Evolutionary conservation across 106 monocot genomes (phyloP).

Genomic region (Dactylorhiza incarnata): DNA sequence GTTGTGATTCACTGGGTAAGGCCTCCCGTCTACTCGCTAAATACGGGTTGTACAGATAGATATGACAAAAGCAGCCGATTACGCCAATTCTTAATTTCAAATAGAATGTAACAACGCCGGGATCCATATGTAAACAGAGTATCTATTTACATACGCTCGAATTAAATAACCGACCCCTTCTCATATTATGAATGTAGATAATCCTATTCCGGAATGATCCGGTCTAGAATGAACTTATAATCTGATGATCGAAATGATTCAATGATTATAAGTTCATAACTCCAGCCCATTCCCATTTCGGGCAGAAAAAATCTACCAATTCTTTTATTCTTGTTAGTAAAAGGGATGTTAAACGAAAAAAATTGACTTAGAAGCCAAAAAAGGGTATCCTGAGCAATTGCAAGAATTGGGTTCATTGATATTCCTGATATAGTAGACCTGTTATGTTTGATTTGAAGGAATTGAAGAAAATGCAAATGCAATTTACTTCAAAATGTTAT

Average conservation of each 20-base stretch:
- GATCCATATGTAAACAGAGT: not conserved
- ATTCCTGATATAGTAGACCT: too few relatives aligned
- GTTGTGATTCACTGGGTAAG: too few relatives aligned
- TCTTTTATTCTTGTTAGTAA: not conserved
- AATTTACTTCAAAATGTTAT: too few relatives aligned
- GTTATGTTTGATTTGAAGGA: too few relatives aligned
- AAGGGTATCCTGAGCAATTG: conserved; percentile 3
- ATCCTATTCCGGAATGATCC: not conserved
- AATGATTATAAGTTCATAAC: not conserved
- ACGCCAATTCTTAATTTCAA: not conserved
- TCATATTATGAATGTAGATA: not conserved
- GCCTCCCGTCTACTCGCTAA: too few relatives aligned
- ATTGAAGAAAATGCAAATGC: too few relatives aligned
- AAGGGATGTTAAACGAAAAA: not conserved
- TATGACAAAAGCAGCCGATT: not conserved
- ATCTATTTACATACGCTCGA: conserved; percentile 1
- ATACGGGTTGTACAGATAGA: too few relatives aligned
- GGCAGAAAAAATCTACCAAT: not conserved
- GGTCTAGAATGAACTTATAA: not conserved
- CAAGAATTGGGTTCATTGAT: not conserved
- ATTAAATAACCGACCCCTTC: not conserved
- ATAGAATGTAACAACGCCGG: not conserved
- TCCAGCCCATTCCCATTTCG: not conserved
- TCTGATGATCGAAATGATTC: not conserved
- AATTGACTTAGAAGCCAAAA: not conserved